Conservation (phyloP, 192 early-diverging fungal species). For the Coemansia sp. region DNA sequence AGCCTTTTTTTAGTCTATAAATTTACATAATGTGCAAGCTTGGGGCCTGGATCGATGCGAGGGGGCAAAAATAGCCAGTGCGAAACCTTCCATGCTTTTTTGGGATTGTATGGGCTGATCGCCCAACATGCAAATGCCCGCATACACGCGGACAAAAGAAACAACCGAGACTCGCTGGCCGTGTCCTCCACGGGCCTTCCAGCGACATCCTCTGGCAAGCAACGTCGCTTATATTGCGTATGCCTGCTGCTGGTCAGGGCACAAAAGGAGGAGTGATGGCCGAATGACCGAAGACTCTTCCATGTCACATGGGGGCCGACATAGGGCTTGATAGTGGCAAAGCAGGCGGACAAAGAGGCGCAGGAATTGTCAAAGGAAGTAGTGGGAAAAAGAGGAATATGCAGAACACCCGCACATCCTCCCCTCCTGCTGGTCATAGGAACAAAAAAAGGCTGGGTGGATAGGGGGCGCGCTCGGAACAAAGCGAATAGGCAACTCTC, state of each 20-base stretch:
- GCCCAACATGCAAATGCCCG: conserved; percentile 4
- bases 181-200: neutral
- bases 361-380: neutral
- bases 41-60: neutral
- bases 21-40: neutral
- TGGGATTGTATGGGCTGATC: neutral
- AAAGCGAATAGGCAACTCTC: neutral
- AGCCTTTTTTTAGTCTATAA: conserved; percentile 1
- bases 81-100: neutral
- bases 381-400: neutral
- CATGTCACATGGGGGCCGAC: conserved; percentile 9
- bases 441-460: neutral
- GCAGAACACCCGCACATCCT: neutral
- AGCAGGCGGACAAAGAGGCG: neutral
- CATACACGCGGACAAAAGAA: neutral
- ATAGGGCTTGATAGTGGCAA: neutral
- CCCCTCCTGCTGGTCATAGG: conserved; percentile 1
- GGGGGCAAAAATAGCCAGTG: conserved; percentile 2
- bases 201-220: neutral
- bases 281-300: neutral
- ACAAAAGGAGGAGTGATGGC: neutral
- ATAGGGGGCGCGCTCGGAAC: neutral
- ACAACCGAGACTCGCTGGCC: neutral
- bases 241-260: neutral
- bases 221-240: neutral